phyloP scores from a whole-genome alignment of 139 green algal genomes.

The Asterochloris erici region DNA sequence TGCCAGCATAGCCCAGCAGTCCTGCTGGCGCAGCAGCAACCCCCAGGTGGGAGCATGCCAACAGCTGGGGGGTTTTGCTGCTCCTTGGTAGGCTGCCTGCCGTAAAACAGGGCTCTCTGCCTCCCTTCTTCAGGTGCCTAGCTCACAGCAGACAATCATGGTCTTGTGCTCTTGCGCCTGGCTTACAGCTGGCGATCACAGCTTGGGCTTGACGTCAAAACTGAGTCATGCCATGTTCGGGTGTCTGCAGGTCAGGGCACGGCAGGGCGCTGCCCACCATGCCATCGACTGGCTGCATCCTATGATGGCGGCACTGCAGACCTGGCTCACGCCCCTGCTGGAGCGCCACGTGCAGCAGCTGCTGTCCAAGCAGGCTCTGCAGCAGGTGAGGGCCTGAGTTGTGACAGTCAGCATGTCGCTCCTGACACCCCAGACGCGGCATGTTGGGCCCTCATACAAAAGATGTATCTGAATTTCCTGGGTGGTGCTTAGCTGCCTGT shows the following conservation, averaged over 20 bases:
- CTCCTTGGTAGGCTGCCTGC: background rate
- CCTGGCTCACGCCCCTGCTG: conserved; percentile 29
- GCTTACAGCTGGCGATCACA: no score
- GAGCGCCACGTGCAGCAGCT: no score
- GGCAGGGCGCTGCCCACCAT: conserved; percentile 43
- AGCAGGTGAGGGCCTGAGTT: no score
- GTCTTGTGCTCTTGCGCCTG: background rate
- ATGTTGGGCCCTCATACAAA: no score
- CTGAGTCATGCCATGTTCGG: background rate
- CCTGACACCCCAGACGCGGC: no score
- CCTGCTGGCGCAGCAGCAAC: conserved; percentile 45
- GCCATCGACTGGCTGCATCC: conserved; percentile 54
- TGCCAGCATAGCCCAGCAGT: conserved; percentile 47
- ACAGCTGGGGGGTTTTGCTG: background rate
- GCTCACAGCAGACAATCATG: background rate
- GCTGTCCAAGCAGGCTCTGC: no score
- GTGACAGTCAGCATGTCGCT: no score
- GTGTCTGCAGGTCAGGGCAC: conserved; percentile 6
- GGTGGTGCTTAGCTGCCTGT: no score
- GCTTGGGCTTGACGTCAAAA: background rate
- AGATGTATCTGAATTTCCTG: no score
- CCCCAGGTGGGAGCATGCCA: conserved; percentile 30
- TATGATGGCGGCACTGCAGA: conserved; percentile 33
- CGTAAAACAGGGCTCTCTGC: background rate
- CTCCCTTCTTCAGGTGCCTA: background rate